A percentile compares a stretch with the other conserved stretches of the same genome.
These are phyloP conservation scores for Luzula sylvatica DNA, from an alignment of 176 grass and related monocot genomes.

Conservation along the genomic window DNA sequence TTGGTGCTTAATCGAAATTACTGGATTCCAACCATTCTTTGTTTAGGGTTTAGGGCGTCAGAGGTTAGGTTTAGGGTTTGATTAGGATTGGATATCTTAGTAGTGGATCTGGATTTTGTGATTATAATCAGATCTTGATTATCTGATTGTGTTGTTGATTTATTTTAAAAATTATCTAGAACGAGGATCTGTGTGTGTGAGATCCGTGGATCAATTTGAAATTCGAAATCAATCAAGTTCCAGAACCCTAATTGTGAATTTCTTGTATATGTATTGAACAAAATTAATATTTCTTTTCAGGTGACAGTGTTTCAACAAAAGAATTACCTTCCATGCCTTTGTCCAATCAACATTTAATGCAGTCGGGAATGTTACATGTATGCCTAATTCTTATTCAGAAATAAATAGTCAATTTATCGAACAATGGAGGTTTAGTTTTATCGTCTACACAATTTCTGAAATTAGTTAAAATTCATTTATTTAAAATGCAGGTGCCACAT, in stretches of 20 bases:
- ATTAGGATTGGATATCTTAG: not conserved
- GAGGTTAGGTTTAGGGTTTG: too few species aligned
- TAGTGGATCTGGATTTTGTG: slow-evolving; percentile 1
- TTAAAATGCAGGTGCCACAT: slow-evolving; percentile 55
- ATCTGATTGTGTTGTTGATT: not conserved
- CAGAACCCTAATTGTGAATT: too few species aligned
- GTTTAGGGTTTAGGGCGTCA: too few species aligned
- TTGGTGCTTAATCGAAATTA: not conserved
- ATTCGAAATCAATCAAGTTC: too few species aligned
- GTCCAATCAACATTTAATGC: slow-evolving; percentile 94
- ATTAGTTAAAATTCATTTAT: slow-evolving; percentile 8
- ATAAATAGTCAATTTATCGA: too few species aligned
- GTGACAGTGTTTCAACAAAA: slow-evolving; percentile 88
- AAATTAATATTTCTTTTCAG: slow-evolving; percentile 30
- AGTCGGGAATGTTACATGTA: slow-evolving; percentile 76
- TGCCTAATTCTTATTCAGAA: not conserved
- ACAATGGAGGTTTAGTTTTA: not conserved
- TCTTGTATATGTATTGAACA: not conserved
- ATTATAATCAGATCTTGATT: too few species aligned
- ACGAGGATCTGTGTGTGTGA: not conserved
- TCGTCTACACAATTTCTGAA: too few species aligned
- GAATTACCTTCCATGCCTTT: slow-evolving; percentile 90
- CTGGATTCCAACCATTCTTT: too few species aligned
- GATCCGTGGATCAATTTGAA: too few species aligned
- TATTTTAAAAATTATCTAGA: not conserved